These are phyloP conservation scores for Exophiala calicioides DNA, from an alignment of 2,329 filamentous ascomycete species.

Conservation along the genomic window DNA sequence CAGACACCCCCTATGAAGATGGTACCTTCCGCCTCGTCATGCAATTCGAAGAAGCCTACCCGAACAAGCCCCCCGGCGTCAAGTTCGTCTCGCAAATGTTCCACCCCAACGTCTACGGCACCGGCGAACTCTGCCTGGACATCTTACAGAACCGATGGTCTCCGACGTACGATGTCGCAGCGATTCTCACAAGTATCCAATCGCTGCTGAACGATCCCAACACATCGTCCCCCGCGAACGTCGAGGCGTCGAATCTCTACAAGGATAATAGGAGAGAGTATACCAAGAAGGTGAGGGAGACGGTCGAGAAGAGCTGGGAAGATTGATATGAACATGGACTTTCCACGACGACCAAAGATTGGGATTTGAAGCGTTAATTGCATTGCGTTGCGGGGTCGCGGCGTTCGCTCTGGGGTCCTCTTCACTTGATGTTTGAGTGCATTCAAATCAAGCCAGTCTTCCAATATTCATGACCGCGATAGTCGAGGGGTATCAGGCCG, in stretches of 20 bases:
- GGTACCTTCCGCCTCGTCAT: slow-evolving; percentile 97
- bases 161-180: slow-evolving; percentile 96
- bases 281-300: slow-evolving; percentile 90
- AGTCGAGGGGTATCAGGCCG: too few species aligned
- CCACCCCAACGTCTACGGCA: slow-evolving; percentile 97
- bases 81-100: slow-evolving; percentile 99
- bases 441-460: too few species aligned
- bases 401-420: too few species aligned
- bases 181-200: slow-evolving; percentile 95
- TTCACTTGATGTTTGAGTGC: too few species aligned
- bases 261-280: slow-evolving; percentile 98
- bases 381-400: too few species aligned
- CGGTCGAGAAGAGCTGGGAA: slow-evolving; percentile 99
- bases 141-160: slow-evolving; percentile 98
- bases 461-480: too few species aligned
- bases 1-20: slow-evolving; percentile 96
- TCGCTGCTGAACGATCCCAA: slow-evolving; percentile 97
- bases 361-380: too few species aligned
- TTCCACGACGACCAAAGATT: too few species aligned
- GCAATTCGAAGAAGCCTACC: slow-evolving; percentile 99
- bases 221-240: slow-evolving; percentile 96
- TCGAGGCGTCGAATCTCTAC: slow-evolving; percentile 96
- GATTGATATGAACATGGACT: too few species aligned
- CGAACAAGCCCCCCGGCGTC: slow-evolving; percentile 95
- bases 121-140: slow-evolving; percentile 92